Evolutionary conservation across 2,329 filamentous ascomycete genomes (phyloP).

Genomic region (Penicillium aurantiogriseum): DNA sequence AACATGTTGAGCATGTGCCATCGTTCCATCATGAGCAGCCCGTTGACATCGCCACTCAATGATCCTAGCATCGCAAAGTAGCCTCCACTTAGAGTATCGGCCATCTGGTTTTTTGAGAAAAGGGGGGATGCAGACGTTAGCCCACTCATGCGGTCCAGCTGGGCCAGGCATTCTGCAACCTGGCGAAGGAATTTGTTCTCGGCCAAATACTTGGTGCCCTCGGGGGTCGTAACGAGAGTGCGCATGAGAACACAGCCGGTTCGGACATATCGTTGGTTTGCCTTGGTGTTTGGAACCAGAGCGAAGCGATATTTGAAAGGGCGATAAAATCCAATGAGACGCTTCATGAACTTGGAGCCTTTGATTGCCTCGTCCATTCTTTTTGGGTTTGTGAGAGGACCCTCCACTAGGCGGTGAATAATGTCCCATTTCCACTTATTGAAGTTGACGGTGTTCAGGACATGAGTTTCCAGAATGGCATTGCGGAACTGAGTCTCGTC

Average conservation of each 20-base stretch:
- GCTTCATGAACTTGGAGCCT: slow-evolving; percentile 93
- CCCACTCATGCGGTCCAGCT: slow-evolving; percentile 79
- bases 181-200: slow-evolving; percentile 93
- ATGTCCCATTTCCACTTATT: slow-evolving; percentile 98
- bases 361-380: slow-evolving; percentile 91
- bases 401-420: slow-evolving; percentile 86
- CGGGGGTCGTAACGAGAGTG: slow-evolving; percentile 77
- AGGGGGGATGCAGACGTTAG: slow-evolving; percentile 73
- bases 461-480: slow-evolving; percentile 69
- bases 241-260: slow-evolving; percentile 87
- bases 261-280: slow-evolving; percentile 89
- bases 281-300: slow-evolving; percentile 83
- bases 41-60: slow-evolving; percentile 76
- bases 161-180: slow-evolving; percentile 91
- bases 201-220: slow-evolving; percentile 79
- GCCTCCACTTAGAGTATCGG: slow-evolving; percentile 83
- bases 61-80: slow-evolving; percentile 93
- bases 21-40: slow-evolving; percentile 83
- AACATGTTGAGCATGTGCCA: slow-evolving; percentile 99
- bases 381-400: slow-evolving; percentile 85
- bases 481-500: slow-evolving; percentile 64
- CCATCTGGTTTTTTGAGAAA: slow-evolving; percentile 80
- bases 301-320: slow-evolving; percentile 97
- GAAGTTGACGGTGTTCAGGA: slow-evolving; percentile 85
- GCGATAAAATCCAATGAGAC: slow-evolving; percentile 89